Evolutionary conservation across 371 early-diverging fungal genomes (phyloP).

Genomic region (Apophysomyces trapeziformis): DNA sequence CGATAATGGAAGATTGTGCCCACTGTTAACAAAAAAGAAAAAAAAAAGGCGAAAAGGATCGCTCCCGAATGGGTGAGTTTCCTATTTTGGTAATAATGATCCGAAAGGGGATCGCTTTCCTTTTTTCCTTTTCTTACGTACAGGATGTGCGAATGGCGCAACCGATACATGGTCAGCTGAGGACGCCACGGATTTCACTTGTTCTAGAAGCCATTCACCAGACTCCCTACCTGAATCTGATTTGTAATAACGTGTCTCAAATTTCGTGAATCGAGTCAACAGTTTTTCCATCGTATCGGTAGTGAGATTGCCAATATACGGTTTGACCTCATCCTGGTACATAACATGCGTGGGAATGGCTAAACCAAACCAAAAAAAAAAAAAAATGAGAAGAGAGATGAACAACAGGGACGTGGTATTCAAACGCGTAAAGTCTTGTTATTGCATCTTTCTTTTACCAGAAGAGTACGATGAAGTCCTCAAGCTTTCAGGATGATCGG

Average conservation of each 20-base stretch:
- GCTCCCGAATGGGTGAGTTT: neutral
- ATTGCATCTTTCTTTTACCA: too few species aligned
- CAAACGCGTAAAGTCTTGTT: too few species aligned
- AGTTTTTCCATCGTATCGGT: constrained; percentile 64
- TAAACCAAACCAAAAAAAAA: constrained; percentile 18
- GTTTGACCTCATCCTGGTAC: constrained; percentile 59
- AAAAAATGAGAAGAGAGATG: neutral
- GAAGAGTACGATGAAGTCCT: neutral
- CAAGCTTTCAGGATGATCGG: constrained; percentile 58
- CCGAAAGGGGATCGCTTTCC: neutral
- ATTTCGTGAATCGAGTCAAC: constrained; percentile 74
- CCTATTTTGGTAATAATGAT: constrained; percentile 1
- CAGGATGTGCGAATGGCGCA: constrained; percentile 70
- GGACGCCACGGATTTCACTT: constrained; percentile 54
- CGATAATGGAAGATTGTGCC: constrained; percentile 59
- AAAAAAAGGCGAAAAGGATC: neutral
- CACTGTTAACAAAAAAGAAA: constrained; percentile 20
- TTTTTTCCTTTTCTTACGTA: constrained; percentile 18
- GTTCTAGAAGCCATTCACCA: constrained; percentile 75
- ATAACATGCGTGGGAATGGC: constrained; percentile 48
- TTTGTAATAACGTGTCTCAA: constrained; percentile 91
- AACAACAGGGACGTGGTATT: too few species aligned
- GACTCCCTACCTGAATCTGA: constrained; percentile 72
- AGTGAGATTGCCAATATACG: constrained; percentile 62
- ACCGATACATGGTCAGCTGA: constrained; percentile 68